Evolutionary conservation across 2,329 filamentous ascomycete species (phyloP), one percentile per base, ranked within the genome.

Genomic region (Fusarium dimerum): DNA sequence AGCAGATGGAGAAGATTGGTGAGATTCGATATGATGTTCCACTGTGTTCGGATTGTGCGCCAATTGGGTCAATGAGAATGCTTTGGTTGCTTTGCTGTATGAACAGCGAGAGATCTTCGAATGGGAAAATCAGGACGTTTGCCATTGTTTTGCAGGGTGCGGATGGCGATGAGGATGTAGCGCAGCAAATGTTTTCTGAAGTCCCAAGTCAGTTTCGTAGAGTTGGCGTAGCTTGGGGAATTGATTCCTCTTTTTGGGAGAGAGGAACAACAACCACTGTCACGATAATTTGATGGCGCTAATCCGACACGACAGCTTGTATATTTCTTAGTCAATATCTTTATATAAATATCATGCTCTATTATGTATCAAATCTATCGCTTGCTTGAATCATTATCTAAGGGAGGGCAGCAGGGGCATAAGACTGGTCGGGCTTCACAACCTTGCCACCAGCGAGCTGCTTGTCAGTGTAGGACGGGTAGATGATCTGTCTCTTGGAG

Each of bases 401-500:
- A 41, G 60, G 55, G 44, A 64, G 59, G 42, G 53, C 16, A 54
- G 55, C 55, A 32, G 72, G 70, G 26, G 72, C 59, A 63, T 78
- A 79, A 64, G 68, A 73, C 71, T 76, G 73, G 69, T 82, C 73
- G 17, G 79, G 79, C 45, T 66, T 73, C 56, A 81, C 78, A 20
- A 74, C 72, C 45, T 70, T 64, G 43, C 77, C 78, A 41, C 57
- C 64, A 50, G 56, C 66, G 9, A 83, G 67, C 68, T 81, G 72
- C 45, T 68, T 71, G 60, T 83, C 81, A 59, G 73, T 78, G 65
- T 82, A 84, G 40, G 75, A 70, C 26, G 80, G 79, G 67, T 71
- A 83, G 52, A 74, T 64, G 50, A 83, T 82, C 51, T 73, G 68
- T 51, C 67, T 69, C 56, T 70, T 64, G 53, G 55, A 57, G 59